phyloP scores from a whole-genome alignment of 805 yeast species.

The Candida sonorensis region DNA sequence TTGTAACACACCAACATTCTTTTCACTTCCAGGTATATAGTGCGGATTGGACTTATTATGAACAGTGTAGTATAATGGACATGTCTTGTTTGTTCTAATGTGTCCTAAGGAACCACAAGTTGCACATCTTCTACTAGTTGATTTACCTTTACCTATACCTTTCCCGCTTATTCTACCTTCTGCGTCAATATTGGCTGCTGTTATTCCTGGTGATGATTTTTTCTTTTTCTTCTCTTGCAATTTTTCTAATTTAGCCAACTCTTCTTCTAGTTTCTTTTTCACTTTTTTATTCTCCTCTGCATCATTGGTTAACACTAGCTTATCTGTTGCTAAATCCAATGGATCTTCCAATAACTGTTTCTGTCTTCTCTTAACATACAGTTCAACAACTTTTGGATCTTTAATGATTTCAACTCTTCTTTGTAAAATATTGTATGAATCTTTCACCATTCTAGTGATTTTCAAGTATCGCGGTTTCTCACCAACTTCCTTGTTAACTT shows the following conservation, averaged over 20 bases:
- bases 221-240: slow-evolving; percentile 53
- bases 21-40: slow-evolving; percentile 26
- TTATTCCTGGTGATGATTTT: slow-evolving; percentile 25
- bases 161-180: slow-evolving; percentile 47
- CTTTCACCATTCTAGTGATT: slow-evolving; percentile 75
- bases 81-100: slow-evolving; percentile 82
- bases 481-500: slow-evolving; percentile 25
- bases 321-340: slow-evolving; percentile 61
- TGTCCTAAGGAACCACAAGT: slow-evolving; percentile 96
- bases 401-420: slow-evolving; percentile 69
- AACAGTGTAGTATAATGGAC: slow-evolving; percentile 71
- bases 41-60: slow-evolving; percentile 30
- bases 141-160: slow-evolving; percentile 66
- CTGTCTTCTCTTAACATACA: slow-evolving; percentile 59
- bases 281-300: slow-evolving; percentile 75
- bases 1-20: neutral
- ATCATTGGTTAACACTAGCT: slow-evolving; percentile 71
- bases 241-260: slow-evolving; percentile 75
- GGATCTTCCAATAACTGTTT: slow-evolving; percentile 27
- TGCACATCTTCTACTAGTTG: slow-evolving; percentile 78
- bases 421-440: slow-evolving; percentile 80
- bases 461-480: slow-evolving; percentile 33
- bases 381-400: slow-evolving; percentile 82
- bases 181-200: slow-evolving; percentile 28
- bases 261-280: slow-evolving; percentile 71